Base-by-base conservation (phyloP, 2,329 filamentous ascomycete genomes). In the Zymoseptoria tritici region DNA sequence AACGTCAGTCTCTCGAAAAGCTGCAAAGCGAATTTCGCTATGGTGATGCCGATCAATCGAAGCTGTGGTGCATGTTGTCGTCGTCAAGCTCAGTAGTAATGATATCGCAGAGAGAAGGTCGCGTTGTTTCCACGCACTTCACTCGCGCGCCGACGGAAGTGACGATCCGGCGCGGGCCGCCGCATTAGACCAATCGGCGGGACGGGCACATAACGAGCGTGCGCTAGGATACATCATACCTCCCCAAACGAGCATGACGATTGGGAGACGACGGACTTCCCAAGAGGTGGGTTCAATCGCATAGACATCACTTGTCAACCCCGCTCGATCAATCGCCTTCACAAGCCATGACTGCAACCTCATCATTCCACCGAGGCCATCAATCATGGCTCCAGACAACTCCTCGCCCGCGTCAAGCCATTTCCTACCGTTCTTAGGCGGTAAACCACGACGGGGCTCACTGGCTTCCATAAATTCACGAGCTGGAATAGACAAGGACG, bases 401-500 rank as follows among this genome's bases (percentile, higher is more conserved):
- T 57, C 62, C 57, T 69, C 70, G 56, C 63, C 69, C 53, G 59
- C 67, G 20, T 66, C 72, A 22, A 66, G 67, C 57, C 64, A 62
- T 21, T 64, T 70, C 29, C 61, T 71, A 42, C 67, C 70, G 29
- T 68, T 72, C 62, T 65, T 74, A 31, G 64, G 68, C 58, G 64
- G 59, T 42, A 67, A 68, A 24, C 72, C 73, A 26, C 70, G 74
- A 51, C 64, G 74, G 66, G 73, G 72, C 55, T 76, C 74, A 24
- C 62, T 76, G 60, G 72, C 72, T 20, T 75, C 74, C 6, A 68
- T 75, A n/a, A 70, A 67, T 8, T 76, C 74, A 5, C 70, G 67
- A 7, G 56, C 58, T 1, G 65, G 70, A 54, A 76, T 84, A 49
- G 88, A 92, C 72, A 88, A 85, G 71, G 88, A 91, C 63, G 86